Conservation (phyloP, 1,284 basidiomycete species). For the Coniferiporia sulphurascens region DNA sequence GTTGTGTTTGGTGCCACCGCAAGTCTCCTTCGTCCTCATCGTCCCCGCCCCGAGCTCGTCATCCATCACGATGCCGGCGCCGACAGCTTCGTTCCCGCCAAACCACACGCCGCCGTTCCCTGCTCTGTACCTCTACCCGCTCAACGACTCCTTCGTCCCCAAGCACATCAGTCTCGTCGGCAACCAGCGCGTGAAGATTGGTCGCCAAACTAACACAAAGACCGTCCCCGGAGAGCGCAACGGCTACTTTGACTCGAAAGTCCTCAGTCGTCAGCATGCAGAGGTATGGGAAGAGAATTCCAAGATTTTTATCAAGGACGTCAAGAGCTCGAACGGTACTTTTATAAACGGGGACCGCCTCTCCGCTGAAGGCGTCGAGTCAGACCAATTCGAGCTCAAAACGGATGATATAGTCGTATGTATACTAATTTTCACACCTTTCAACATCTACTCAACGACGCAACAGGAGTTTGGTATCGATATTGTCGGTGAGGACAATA, state of each 20-base stretch:
- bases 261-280: slow-evolving; percentile 92
- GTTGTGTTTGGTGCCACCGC: not conserved
- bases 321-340: slow-evolving; percentile 97
- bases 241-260: slow-evolving; percentile 97
- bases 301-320: slow-evolving; percentile 98
- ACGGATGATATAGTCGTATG: slow-evolving; percentile 86
- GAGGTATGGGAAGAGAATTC: slow-evolving; percentile 94
- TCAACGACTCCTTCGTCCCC: slow-evolving; percentile 94
- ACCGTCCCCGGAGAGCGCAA: slow-evolving; percentile 93
- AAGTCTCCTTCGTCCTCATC: slow-evolving; percentile 7
- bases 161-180: slow-evolving; percentile 89
- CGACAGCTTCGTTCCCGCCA: slow-evolving; percentile 28
- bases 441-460: slow-evolving; percentile 8
- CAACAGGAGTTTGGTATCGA: slow-evolving; percentile 95
- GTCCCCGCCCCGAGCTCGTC: slow-evolving; percentile 9
- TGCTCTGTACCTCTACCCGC: slow-evolving; percentile 87
- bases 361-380: slow-evolving; percentile 87
- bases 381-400: slow-evolving; percentile 91
- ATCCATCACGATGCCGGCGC: slow-evolving; percentile 20
- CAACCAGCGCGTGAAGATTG: slow-evolving; percentile 84
- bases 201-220: slow-evolving; percentile 97
- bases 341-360: slow-evolving; percentile 97
- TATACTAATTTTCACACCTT: slow-evolving; percentile 18
- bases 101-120: slow-evolving; percentile 40
- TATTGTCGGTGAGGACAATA: slow-evolving; percentile 98